Conservation (phyloP, 2,329 filamentous ascomycete genomes). For the Stemphylium beticola region DNA sequence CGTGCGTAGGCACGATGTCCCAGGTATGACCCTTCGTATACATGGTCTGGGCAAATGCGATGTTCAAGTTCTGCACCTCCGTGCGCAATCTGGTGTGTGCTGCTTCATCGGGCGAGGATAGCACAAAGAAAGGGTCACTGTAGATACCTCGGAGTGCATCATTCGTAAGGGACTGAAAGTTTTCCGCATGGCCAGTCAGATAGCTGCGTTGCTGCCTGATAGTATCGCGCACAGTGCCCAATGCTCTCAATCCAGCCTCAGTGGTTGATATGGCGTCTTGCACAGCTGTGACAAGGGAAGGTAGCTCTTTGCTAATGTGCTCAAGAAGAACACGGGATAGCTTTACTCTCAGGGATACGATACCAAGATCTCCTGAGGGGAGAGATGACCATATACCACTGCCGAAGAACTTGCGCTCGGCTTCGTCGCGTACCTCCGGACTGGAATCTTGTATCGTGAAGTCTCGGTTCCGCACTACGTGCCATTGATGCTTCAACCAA, state of each 20-base stretch:
- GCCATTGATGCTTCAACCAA: conserved; percentile 46
- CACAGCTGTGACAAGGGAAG: conserved; percentile 27
- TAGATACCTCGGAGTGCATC: conserved; percentile 33
- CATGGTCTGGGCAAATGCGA: conserved; percentile 34
- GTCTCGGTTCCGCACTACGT: conserved; percentile 47
- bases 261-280: conserved; percentile 21
- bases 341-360: conserved; percentile 34
- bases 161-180: conserved; percentile 27
- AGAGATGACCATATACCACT: conserved; percentile 26
- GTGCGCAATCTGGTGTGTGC: conserved; percentile 42
- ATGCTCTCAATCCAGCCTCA: conserved; percentile 16
- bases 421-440: conserved; percentile 30
- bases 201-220: conserved; percentile 29
- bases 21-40: conserved; percentile 35
- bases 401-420: conserved; percentile 33
- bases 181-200: conserved; percentile 26
- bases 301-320: conserved; percentile 40
- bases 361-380: conserved; percentile 33
- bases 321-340: conserved; percentile 40
- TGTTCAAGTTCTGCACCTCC: conserved; percentile 35
- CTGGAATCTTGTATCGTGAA: conserved; percentile 26
- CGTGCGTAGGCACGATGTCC: conserved; percentile 17
- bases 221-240: conserved; percentile 28
- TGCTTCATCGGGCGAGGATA: conserved; percentile 10
- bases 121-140: conserved; percentile 29